phyloP scores from a whole-genome alignment of 2,329 filamentous ascomycete genomes.

The Zymoseptoria brevis region DNA sequence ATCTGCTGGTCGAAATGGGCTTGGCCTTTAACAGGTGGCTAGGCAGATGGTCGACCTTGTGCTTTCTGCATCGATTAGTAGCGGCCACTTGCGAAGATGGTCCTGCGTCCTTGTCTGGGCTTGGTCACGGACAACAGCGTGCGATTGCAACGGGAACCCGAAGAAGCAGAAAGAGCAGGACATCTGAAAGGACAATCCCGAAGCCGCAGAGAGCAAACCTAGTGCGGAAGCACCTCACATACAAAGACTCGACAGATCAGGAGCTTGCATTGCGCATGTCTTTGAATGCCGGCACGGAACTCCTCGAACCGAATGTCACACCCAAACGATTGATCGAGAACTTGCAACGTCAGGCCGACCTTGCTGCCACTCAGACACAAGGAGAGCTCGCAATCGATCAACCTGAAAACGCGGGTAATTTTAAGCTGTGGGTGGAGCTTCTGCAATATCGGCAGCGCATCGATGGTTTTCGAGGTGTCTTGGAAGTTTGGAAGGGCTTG shows the following conservation, averaged over 20 bases:
- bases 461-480: conserved; percentile 35
- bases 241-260: not conserved
- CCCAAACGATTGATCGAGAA: conserved; percentile 6
- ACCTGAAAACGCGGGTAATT: conserved; percentile 22
- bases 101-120: not conserved
- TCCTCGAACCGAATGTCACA: not conserved
- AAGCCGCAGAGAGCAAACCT: not conserved
- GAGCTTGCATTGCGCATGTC: conserved; percentile 12
- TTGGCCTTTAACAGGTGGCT: conserved; percentile 37
- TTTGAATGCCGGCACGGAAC: conserved; percentile 5
- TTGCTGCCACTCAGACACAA: conserved; percentile 10
- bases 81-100: conserved; percentile 4
- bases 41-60: conserved; percentile 37
- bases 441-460: conserved; percentile 36
- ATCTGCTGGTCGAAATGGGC: conserved; percentile 33
- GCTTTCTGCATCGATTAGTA: conserved; percentile 30
- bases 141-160: not conserved
- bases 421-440: conserved; percentile 34
- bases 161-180: not conserved
- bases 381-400: conserved; percentile 28
- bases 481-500: conserved; percentile 38
- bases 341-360: conserved; percentile 28
- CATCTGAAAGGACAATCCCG: not conserved
- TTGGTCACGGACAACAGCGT: not conserved
- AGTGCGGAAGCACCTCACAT: not conserved